Evolutionary conservation across 2,329 filamentous ascomycete species (phyloP), one percentile per base, ranked within the genome.

Genomic region (Apiospora aurea): DNA sequence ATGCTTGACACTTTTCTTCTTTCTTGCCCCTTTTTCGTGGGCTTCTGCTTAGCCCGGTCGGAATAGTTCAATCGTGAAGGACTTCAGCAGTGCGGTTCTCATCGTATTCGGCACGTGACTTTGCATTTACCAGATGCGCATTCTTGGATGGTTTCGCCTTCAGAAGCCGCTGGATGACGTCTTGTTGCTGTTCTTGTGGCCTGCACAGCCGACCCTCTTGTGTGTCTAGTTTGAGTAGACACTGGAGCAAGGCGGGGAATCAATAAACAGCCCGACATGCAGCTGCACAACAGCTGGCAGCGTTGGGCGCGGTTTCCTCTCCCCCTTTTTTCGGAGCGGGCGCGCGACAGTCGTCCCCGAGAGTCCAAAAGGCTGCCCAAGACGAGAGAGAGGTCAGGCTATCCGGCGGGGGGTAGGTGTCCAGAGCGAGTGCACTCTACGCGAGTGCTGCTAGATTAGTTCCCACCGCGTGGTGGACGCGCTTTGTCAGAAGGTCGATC

Each of bases 1-100:
- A 83, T 81, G 29, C 34, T 64, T 34, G 49, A 10, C 21, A n/a
- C n/a, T 38, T 38, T 24, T 38, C 34, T 41, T 41, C 16, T n/a
- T 64, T 41, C 8, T 41, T 13, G 34, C 29, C 49, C n/a, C 34
- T 64, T 41, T 29, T 61, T 34, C 53, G 53, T 61, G 53, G 53
- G 53, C 26, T 61, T 57, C 26, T 61, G 16, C 29, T 61, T 64
- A 64, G 57, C 57, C 57, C 34, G 57, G 57, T 29, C 53, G 53
- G 53, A 61, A 61, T 61, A 61, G 34, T 61, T 61, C 53, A 34
- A 61, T 61, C 53, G 53, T 61, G 53, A 61, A 38, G 53, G 53
- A 61, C 53, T 61, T 34, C 53, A 61, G 53, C 53, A 29, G 53
- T 38, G 53, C 34, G 53, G 53, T 61, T 61, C 53, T 61, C 53